phyloP scores from a whole-genome alignment of 345 rosid species.

The Carallia brachiata region DNA sequence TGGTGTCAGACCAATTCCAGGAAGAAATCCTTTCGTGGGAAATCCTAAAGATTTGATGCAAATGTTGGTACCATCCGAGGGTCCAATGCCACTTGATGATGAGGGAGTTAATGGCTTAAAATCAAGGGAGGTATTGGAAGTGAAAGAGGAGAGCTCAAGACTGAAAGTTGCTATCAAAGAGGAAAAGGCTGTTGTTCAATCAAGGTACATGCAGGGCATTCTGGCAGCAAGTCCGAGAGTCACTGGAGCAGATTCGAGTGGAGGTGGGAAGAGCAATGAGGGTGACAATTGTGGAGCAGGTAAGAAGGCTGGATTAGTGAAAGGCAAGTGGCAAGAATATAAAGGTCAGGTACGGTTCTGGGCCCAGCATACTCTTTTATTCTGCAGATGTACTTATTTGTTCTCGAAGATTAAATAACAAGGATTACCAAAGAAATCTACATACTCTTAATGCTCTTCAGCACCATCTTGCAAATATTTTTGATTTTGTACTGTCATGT shows the following conservation, averaged over 20 bases:
- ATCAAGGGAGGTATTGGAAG: slow-evolving; percentile 32
- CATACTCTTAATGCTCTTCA: no score
- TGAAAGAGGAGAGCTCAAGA: slow-evolving; percentile 45
- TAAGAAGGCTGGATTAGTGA: slow-evolving; percentile 43
- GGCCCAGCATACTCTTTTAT: background rate
- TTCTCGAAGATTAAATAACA: no score
- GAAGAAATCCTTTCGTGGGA: slow-evolving; percentile 77
- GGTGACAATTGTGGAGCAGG: slow-evolving; percentile 24
- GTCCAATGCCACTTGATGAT: slow-evolving; percentile 29
- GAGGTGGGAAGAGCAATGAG: slow-evolving; percentile 41
- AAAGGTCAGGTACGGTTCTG: slow-evolving; percentile 62
- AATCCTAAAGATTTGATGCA: slow-evolving; percentile 93
- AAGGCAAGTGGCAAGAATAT: slow-evolving; percentile 45
- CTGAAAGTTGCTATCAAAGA: slow-evolving; percentile 78
- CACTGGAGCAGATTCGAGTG: slow-evolving; percentile 39
- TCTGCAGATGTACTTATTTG: background rate
- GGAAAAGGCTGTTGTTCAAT: slow-evolving; percentile 71
- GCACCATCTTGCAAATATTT: no score
- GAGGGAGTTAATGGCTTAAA: slow-evolving; percentile 31
- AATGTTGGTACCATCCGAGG: slow-evolving; percentile 63
- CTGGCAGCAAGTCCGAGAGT: slow-evolving; percentile 34
- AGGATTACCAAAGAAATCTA: no score
- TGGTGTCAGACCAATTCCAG: slow-evolving; percentile 80
- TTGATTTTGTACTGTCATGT: no score
- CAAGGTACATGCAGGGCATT: slow-evolving; percentile 83